Evolutionary conservation across 208 protist genomes (phyloP), one percentile per base, ranked within the genome.

Genomic region (Crithidia acanthocephali): DNA sequence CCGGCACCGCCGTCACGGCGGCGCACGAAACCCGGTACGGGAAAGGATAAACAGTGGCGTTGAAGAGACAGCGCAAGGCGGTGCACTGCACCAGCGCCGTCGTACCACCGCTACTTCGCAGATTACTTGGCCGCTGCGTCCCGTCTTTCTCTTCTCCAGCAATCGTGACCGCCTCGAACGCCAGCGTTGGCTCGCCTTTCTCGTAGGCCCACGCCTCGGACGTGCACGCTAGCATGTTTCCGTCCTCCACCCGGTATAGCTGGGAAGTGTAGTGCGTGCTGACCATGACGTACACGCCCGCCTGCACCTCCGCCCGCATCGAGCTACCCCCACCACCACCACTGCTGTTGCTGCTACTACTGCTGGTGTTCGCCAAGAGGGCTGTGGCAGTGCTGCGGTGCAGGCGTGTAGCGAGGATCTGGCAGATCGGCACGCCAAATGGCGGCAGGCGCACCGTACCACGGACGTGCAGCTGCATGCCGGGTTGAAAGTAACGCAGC

Each of bases 1-100:
- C 33, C 7, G 75, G 56, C 35, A 83, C 33, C 0, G 60, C 72
- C 52, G 52, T 56, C 55, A 82, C 57, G 55, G 22, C 55, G 10
- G 80, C 74, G 35, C 62, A 63, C 3, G 74, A 58, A 15, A 69
- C 32, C 48, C 52, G 35, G 0, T 42, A 51, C 23, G 81, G 63
- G 20, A 75, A 33, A 15, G 20, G 18, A 18, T 72, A 48, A 47
- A 52, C 37, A 7, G 44, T 32, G 28, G 53, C 2, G 33, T 59
- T 68, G 8, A 75, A 59, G 9, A 27, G 37, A 37, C 61, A 70
- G 18, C 52, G 65, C 3, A 56, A 65, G 22, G 69, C 25, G 20
- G 76, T 76, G 65, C 76, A 81, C 70, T 81, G 76, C 48, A 73
- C 69, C 1, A 76, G 22, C 42, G 47, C 50, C 18, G 27, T 20